phyloP scores from a whole-genome alignment of 1,284 basidiomycete species.

The Ustilago shanxiensis region DNA sequence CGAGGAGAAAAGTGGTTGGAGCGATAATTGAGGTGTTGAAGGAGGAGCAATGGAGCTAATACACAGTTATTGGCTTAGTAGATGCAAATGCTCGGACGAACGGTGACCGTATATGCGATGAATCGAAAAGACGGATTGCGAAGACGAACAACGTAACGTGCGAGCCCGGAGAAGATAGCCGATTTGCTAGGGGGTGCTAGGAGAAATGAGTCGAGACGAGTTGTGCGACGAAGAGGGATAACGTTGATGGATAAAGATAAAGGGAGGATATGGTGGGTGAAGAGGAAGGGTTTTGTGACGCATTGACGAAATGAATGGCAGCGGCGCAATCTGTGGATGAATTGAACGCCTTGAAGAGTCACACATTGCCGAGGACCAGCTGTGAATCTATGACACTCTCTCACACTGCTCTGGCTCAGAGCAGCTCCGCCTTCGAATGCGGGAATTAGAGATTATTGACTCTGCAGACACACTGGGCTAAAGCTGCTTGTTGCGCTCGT shows the following conservation, averaged over 20 bases:
- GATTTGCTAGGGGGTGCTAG: conserved; percentile 2
- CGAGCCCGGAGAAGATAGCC: conserved; percentile 2
- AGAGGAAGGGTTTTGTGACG: not conserved
- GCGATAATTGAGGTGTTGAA: not conserved
- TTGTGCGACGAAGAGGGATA: not conserved
- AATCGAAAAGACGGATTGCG: conserved; percentile 13
- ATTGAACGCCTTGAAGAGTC: not conserved
- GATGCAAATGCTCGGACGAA: conserved; percentile 15
- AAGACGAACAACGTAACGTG: conserved; percentile 18
- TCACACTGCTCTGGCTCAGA: not conserved
- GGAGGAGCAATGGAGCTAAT: not conserved
- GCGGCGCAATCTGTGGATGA: not conserved
- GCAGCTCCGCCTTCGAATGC: conserved; percentile 2
- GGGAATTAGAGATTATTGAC: not conserved
- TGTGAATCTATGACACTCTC: not conserved
- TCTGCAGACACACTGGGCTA: not conserved
- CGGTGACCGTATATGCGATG: conserved; percentile 18
- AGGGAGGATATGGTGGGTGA: not conserved
- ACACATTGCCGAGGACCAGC: conserved; percentile 10
- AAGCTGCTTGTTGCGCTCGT: not conserved
- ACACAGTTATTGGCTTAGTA: not conserved
- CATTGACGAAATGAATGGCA: not conserved
- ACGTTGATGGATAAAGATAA: conserved; percentile 1
- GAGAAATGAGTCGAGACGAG: not conserved
- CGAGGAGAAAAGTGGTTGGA: not conserved